Conservation (phyloP, 768 basidiomycete species). For the Phanerodontia chrysosporium region DNA sequence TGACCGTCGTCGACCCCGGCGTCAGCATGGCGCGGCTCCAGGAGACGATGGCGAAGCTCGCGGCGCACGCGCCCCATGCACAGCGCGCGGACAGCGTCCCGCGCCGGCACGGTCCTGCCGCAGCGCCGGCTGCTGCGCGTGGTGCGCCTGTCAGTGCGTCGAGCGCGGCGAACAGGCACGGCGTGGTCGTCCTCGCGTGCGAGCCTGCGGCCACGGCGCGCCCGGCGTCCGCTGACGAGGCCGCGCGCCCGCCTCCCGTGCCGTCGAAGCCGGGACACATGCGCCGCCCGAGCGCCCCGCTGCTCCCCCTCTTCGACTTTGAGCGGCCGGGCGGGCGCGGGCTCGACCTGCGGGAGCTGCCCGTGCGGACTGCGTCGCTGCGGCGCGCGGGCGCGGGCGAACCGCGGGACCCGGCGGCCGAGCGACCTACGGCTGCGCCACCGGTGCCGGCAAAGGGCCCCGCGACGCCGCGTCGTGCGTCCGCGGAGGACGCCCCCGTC, state of each 20-base stretch:
- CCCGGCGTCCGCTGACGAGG: not conserved
- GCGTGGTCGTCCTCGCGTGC: not conserved
- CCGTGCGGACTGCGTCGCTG: constrained; percentile 6
- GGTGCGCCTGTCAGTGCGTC: too few relatives aligned
- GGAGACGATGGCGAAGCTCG: constrained; percentile 16
- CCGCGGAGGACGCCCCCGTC: not conserved
- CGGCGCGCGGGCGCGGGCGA: not conserved
- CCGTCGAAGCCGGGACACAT: not conserved
- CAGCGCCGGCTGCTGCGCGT: too few relatives aligned
- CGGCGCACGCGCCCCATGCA: constrained; percentile 13
- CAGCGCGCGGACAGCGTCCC: too few relatives aligned
- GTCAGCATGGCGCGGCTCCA: constrained; percentile 17
- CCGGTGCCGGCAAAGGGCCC: not conserved
- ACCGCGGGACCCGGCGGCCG: not conserved
- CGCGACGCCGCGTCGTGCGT: not conserved
- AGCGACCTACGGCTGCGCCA: not conserved
- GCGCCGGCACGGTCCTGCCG: too few relatives aligned
- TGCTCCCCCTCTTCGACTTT: constrained; percentile 13
- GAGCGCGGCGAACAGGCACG: not conserved
- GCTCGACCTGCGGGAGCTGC: constrained; percentile 8
- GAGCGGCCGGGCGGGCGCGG: not conserved
- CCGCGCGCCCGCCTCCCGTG: not conserved
- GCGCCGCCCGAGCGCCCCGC: constrained; percentile 3
- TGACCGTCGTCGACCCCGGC: constrained; percentile 17
- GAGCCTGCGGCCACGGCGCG: not conserved